phyloP scores from a whole-genome alignment of 2,329 filamentous ascomycete species.

The Neofusicoccum kwambonambiense region DNA sequence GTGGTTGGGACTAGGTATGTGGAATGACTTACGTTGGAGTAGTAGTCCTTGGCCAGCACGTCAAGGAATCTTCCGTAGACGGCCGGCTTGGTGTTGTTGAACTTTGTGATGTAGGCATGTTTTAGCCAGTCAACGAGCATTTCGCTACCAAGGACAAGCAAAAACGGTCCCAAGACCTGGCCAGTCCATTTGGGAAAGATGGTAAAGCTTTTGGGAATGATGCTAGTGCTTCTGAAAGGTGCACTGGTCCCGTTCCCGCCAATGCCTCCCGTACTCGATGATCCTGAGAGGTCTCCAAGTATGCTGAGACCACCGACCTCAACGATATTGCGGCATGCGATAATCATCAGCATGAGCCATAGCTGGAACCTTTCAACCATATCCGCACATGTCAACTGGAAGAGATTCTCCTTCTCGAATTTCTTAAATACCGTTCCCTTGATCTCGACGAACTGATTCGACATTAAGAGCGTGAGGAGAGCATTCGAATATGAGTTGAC shows the following conservation, averaged over 20 bases:
- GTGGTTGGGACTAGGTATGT: not conserved
- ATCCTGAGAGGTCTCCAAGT: slow-evolving; percentile 27
- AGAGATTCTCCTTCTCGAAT: slow-evolving; percentile 96
- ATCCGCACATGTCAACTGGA: slow-evolving; percentile 94
- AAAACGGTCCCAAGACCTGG: slow-evolving; percentile 86
- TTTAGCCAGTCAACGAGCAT: slow-evolving; percentile 97
- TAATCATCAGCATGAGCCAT: slow-evolving; percentile 96
- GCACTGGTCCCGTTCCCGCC: slow-evolving; percentile 53
- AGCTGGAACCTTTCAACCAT: slow-evolving; percentile 96
- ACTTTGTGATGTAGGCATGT: slow-evolving; percentile 96
- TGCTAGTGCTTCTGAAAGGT: slow-evolving; percentile 64
- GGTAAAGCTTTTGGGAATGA: slow-evolving; percentile 87
- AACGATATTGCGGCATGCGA: slow-evolving; percentile 92
- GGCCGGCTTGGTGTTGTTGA: slow-evolving; percentile 91
- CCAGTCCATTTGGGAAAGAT: slow-evolving; percentile 83
- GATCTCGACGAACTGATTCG: slow-evolving; percentile 98
- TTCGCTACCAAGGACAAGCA: slow-evolving; percentile 92
- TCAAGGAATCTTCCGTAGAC: slow-evolving; percentile 91
- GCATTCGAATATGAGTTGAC: slow-evolving; percentile 99
- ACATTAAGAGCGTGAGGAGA: slow-evolving; percentile 84
- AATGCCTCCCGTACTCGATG: slow-evolving; percentile 23
- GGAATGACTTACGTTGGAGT: slow-evolving; percentile 70
- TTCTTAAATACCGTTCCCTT: slow-evolving; percentile 98
- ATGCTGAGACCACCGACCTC: slow-evolving; percentile 83
- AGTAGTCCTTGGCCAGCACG: slow-evolving; percentile 95